Evolutionary conservation across 1,139 yeast species (phyloP).

Genomic region (Kodamaea fungicola): DNA sequence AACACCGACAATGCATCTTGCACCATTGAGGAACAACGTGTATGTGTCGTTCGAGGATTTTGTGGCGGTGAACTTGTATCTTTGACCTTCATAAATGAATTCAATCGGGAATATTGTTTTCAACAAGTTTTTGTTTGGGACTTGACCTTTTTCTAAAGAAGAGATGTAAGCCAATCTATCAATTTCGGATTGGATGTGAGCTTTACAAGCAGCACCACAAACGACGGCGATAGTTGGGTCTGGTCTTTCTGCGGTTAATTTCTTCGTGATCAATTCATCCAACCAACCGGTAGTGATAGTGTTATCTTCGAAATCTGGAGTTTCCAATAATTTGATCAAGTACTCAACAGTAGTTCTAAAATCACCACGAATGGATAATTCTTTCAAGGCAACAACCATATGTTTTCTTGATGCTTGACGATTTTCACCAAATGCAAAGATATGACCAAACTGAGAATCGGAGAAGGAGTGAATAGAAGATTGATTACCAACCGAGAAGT

Average conservation of each 20-base stretch:
- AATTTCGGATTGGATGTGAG: constrained; percentile 75
- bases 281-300: constrained; percentile 98
- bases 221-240: constrained; percentile 86
- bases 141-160: constrained; percentile 91
- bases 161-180: constrained; percentile 65
- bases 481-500: constrained; percentile 93
- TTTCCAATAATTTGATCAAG: constrained; percentile 87
- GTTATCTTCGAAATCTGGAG: constrained; percentile 94
- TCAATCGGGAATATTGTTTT: constrained; percentile 90
- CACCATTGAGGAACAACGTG: constrained; percentile 89
- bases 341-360: constrained; percentile 97
- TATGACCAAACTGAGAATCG: constrained; percentile 98
- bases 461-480: constrained; percentile 97
- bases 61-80: constrained; percentile 93
- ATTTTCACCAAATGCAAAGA: constrained; percentile 97
- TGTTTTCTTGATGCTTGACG: constrained; percentile 97
- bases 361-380: constrained; percentile 95
- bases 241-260: constrained; percentile 95
- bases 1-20: constrained; percentile 83
- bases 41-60: constrained; percentile 82
- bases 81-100: constrained; percentile 89
- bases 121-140: constrained; percentile 74
- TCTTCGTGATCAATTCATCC: constrained; percentile 89
- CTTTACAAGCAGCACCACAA: constrained; percentile 96
- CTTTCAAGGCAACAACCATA: constrained; percentile 97